Evolutionary conservation across 164 flowering plant species (phyloP).

Genomic region (grape (Vitis vinifera)): DNA sequence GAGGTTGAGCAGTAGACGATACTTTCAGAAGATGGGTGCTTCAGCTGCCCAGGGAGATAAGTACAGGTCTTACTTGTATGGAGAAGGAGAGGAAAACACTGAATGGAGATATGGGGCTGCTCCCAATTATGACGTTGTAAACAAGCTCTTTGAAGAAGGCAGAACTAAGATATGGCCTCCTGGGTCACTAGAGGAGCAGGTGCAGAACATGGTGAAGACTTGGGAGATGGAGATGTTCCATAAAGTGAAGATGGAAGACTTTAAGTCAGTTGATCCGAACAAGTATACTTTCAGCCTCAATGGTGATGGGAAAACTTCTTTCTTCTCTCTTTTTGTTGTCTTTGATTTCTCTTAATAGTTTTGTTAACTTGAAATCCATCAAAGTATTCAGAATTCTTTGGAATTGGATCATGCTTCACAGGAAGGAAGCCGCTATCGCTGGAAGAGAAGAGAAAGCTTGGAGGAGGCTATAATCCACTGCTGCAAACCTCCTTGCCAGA

Average conservation of each 20-base stretch:
- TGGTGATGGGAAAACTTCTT: conserved; percentile 30
- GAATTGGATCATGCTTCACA: conserved; percentile 12
- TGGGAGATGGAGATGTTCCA: conserved; percentile 90
- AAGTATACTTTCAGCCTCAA: conserved; percentile 47
- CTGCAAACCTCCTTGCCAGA: conserved; percentile 60
- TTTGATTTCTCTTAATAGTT: neutral
- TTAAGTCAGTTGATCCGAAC: conserved; percentile 39
- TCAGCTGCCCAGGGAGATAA: too few relatives aligned
- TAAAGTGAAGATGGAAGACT: conserved; percentile 40
- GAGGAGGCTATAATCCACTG: conserved; percentile 64
- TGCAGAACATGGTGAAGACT: conserved; percentile 70
- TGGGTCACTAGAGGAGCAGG: conserved; percentile 65
- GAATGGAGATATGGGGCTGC: conserved; percentile 35
- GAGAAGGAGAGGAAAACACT: conserved; percentile 32
- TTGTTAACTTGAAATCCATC: too few relatives aligned
- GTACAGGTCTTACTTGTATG: conserved; percentile 14
- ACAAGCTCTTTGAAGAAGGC: conserved; percentile 42
- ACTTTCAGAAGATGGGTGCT: too few relatives aligned
- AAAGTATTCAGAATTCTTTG: neutral
- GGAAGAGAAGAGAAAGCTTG: conserved; percentile 30
- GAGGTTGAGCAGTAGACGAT: too few relatives aligned
- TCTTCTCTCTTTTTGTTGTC: neutral
- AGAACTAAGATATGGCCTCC: conserved; percentile 55
- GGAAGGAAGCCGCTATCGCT: conserved; percentile 39
- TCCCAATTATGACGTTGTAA: conserved; percentile 35